phyloP scores from a whole-genome alignment of 495 filamentous ascomycete species.

The Podospora tetraspora region DNA sequence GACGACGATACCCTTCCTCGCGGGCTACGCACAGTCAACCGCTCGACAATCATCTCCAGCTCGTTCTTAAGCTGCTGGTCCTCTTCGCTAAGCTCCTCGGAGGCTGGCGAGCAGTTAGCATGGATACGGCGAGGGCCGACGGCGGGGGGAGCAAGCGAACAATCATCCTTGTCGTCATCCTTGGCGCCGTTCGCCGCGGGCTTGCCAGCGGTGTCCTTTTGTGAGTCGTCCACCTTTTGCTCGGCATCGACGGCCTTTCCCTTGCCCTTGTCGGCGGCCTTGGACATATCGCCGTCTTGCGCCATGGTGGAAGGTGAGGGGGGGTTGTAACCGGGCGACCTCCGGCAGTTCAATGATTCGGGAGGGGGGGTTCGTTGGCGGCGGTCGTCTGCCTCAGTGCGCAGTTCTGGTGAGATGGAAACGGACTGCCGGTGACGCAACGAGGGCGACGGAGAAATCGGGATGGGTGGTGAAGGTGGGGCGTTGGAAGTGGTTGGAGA shows the following conservation, averaged over 20 bases:
- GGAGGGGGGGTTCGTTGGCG: not conserved
- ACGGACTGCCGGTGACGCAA: not conserved
- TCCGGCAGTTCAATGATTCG: not conserved
- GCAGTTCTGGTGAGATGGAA: not conserved
- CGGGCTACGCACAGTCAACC: constrained; percentile 67
- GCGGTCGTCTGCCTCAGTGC: not conserved
- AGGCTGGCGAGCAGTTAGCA: constrained; percentile 30
- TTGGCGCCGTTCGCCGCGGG: constrained; percentile 68
- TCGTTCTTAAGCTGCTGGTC: constrained; percentile 97
- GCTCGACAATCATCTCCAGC: constrained; percentile 96
- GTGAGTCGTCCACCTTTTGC: constrained; percentile 60
- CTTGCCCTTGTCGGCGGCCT: constrained; percentile 88
- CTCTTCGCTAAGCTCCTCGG: constrained; percentile 89
- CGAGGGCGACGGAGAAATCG: not conserved
- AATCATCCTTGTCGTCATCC: constrained; percentile 53
- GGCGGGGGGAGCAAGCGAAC: constrained; percentile 27
- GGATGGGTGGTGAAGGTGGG: constrained; percentile 4
- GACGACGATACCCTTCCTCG: constrained; percentile 19
- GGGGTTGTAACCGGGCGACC: constrained; percentile 8
- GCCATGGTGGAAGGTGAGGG: constrained; percentile 57
- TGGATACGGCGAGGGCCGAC: not conserved
- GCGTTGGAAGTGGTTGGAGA: not conserved
- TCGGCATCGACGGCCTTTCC: constrained; percentile 69
- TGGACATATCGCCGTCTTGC: constrained; percentile 82
- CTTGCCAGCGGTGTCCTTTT: constrained; percentile 63